Percentiles rank a stretch among this genome's conserved stretches.
These are phyloP conservation scores for Marasmius fiardii DNA, from an alignment of 1,284 basidiomycete species.

Conservation along the genomic window DNA sequence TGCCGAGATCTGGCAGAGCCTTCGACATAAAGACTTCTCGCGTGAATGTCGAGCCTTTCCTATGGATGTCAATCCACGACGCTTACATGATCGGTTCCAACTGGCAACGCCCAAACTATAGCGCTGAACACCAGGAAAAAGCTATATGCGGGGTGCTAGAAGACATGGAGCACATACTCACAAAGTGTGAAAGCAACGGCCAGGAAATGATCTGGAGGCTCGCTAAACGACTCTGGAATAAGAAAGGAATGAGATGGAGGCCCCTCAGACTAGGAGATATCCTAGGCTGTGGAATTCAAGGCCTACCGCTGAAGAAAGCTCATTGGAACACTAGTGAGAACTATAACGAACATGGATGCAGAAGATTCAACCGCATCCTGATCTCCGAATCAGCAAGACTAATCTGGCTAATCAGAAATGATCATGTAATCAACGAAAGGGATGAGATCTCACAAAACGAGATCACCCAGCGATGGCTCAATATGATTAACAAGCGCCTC, in stretches of 20 bases:
- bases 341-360: too few relatives aligned
- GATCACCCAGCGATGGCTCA: neutral
- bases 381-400: neutral
- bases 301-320: neutral
- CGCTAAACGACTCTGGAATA: constrained; percentile 17
- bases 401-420: neutral
- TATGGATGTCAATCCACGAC: constrained; percentile 29
- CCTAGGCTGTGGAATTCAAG: constrained; percentile 3
- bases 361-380: neutral
- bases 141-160: constrained; percentile 4
- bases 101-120: constrained; percentile 13
- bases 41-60: constrained; percentile 20
- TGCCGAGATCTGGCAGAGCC: constrained; percentile 12
- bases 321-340: too few relatives aligned
- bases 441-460: neutral
- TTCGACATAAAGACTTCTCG: constrained; percentile 15
- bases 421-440: neutral
- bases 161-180: constrained; percentile 25
- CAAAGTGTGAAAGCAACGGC: constrained; percentile 19
- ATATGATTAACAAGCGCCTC: neutral
- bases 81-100: constrained; percentile 16
- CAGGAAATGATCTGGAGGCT: constrained; percentile 21
- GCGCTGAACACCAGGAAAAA: neutral
- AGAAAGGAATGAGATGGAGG: too few relatives aligned
- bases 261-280: constrained; percentile 13